phyloP scores from a whole-genome alignment of 768 basidiomycete genomes.

The Trametes sanguinea region DNA sequence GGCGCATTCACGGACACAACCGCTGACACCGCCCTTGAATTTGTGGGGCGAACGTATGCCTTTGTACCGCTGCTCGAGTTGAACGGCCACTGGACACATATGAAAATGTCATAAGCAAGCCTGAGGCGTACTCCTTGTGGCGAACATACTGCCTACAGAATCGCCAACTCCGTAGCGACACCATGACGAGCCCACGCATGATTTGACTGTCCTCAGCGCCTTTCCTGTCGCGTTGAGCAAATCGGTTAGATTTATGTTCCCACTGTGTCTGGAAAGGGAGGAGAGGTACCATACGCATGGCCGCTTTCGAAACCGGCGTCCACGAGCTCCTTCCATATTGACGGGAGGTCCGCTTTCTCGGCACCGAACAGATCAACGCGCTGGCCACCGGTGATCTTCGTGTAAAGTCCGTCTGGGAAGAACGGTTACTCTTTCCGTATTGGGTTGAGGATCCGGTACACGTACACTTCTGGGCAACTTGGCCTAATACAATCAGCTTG shows the following conservation, averaged over 20 bases:
- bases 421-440: not conserved
- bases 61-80: constrained; percentile 71
- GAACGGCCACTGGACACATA: constrained; percentile 51
- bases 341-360: constrained; percentile 65
- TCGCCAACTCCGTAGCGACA: constrained; percentile 76
- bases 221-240: constrained; percentile 32
- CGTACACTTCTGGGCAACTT: constrained; percentile 65
- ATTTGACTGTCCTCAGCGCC: constrained; percentile 72
- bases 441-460: not conserved
- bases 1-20: constrained; percentile 75
- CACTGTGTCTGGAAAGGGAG: too few relatives aligned
- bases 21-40: constrained; percentile 75
- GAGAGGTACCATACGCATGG: constrained; percentile 62
- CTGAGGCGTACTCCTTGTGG: not conserved
- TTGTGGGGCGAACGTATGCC: constrained; percentile 73
- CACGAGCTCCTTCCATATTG: constrained; percentile 65
- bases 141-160: constrained; percentile 54
- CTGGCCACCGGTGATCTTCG: constrained; percentile 58
- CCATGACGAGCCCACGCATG: constrained; percentile 73
- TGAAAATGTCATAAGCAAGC: not conserved
- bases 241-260: not conserved
- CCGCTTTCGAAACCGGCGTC: constrained; percentile 74
- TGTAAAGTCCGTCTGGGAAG: constrained; percentile 53
- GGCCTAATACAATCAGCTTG: constrained; percentile 61
- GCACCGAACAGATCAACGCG: constrained; percentile 76